Conservation (phyloP, 495 filamentous ascomycete species). For the Daldinia caldariorum region DNA sequence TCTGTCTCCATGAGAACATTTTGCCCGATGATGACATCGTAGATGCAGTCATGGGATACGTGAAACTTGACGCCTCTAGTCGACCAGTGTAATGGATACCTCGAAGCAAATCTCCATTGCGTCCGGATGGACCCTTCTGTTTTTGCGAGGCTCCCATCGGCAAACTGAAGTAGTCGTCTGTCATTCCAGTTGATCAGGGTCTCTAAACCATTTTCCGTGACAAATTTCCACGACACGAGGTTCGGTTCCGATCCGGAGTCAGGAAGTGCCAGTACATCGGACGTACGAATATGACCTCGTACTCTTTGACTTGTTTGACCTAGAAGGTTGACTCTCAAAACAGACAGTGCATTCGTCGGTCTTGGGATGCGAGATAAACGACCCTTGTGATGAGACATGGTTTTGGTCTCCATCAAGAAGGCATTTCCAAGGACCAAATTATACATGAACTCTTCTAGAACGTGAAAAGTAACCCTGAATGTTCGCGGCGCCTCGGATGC, state of each 20-base stretch:
- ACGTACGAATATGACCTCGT: background rate
- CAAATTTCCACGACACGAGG: background rate
- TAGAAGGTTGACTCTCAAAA: background rate
- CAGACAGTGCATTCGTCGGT: background rate
- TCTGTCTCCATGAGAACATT: background rate
- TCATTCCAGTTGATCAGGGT: background rate
- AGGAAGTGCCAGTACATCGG: background rate
- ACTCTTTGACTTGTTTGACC: background rate
- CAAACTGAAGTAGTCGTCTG: background rate
- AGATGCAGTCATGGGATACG: background rate
- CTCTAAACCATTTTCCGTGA: background rate
- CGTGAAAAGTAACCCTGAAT: background rate
- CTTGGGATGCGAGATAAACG: conserved; percentile 1
- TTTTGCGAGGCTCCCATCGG: background rate
- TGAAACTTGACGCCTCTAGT: background rate
- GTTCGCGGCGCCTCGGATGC: background rate
- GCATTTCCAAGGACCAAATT: background rate
- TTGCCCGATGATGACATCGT: background rate
- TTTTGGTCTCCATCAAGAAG: background rate
- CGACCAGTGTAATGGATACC: background rate
- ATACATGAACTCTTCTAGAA: background rate
- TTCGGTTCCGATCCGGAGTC: background rate
- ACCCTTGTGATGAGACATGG: background rate
- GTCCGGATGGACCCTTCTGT: background rate
- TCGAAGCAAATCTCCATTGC: background rate